Evolutionary conservation across 257 asterid genomes (phyloP).

Genomic region (Thymus mandschuricus): DNA sequence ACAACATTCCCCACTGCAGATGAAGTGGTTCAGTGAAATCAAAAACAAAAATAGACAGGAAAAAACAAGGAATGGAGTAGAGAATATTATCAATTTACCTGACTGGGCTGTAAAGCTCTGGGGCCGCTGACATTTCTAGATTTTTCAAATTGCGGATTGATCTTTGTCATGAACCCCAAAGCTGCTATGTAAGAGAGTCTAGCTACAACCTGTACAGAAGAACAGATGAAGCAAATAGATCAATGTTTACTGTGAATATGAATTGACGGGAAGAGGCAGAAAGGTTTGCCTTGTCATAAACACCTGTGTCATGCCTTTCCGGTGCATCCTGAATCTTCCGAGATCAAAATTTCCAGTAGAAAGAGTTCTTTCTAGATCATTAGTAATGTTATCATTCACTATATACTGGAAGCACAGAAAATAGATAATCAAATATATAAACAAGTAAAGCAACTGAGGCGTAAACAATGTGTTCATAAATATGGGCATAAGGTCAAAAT

Average conservation of each 20-base stretch:
- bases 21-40: conserved; percentile 31
- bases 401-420: conserved; percentile 44
- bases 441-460: background rate
- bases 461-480: background rate
- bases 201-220: conserved; percentile 24
- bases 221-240: conserved; percentile 16
- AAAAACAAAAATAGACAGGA: background rate
- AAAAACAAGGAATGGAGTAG: background rate
- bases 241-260: background rate
- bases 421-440: conserved; percentile 11
- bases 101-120: conserved; percentile 97
- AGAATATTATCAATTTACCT: conserved; percentile 49
- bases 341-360: conserved; percentile 96
- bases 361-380: conserved; percentile 80
- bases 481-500: conserved; percentile 2
- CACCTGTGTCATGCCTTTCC: conserved; percentile 98
- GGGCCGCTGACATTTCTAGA: conserved; percentile 98
- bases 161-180: conserved; percentile 88
- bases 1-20: conserved; percentile 96
- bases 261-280: conserved; percentile 12
- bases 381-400: conserved; percentile 50
- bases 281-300: conserved; percentile 16
- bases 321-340: conserved; percentile 84
- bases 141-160: conserved; percentile 86
- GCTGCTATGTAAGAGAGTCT: conserved; percentile 84